These are phyloP conservation scores for Saxophila tyrrhenica DNA, from an alignment of 495 filamentous ascomycete genomes.

Conservation along the genomic window DNA sequence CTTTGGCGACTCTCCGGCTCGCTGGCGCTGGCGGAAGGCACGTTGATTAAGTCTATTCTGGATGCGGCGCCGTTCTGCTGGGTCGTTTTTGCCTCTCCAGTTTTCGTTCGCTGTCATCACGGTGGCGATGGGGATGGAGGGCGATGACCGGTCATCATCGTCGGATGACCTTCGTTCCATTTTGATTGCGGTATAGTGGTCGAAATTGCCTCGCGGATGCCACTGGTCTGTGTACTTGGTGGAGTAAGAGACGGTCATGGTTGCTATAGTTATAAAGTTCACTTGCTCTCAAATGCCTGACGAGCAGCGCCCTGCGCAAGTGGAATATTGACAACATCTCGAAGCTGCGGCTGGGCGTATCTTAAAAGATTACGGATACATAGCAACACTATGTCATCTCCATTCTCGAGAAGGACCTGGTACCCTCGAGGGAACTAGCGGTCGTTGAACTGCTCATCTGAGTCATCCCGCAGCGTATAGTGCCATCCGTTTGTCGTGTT, in stretches of 20 bases:
- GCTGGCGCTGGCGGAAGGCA: slow-evolving; percentile 13
- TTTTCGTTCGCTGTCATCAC: not conserved
- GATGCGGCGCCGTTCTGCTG: slow-evolving; percentile 12
- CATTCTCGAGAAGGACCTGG: not conserved
- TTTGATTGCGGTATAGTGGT: not conserved
- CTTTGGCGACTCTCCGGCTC: slow-evolving; percentile 12
- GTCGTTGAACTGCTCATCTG: not conserved
- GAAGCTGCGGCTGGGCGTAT: not conserved
- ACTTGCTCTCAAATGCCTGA: not conserved
- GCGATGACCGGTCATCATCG: not conserved
- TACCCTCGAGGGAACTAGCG: not conserved
- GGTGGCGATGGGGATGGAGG: not conserved
- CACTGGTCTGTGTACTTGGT: not conserved
- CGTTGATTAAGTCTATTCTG: slow-evolving; percentile 18
- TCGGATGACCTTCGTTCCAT: not conserved
- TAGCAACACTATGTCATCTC: not conserved
- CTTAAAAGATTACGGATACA: not conserved
- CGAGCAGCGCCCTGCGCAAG: not conserved
- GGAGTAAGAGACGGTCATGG: not conserved
- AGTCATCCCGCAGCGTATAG: not conserved
- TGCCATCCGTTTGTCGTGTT: too few relatives aligned
- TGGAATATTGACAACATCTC: not conserved
- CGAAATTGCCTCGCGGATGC: not conserved
- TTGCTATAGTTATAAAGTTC: not conserved
- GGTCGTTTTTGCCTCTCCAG: slow-evolving; percentile 17